Percentiles rank a stretch among this genome's conserved stretches.
These are phyloP conservation scores for Nyctanthes arbortristis DNA, from an alignment of 257 asterid species.

Conservation along the genomic window DNA sequence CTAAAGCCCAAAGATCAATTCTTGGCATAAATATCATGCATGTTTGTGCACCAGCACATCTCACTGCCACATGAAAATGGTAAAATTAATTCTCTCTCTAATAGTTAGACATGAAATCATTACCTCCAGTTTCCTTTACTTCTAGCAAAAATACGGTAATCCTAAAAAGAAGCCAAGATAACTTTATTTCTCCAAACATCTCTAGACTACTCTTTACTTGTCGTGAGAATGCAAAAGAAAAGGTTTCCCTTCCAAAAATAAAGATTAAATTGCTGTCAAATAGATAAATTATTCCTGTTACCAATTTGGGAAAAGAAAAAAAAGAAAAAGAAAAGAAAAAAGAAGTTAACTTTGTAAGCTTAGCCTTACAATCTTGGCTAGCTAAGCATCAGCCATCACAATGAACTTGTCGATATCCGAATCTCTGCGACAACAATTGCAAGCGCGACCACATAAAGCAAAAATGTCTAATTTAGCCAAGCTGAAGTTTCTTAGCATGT, in stretches of 20 bases:
- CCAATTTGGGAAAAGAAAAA: too few relatives aligned
- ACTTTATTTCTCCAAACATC: not conserved
- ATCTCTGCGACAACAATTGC: not conserved
- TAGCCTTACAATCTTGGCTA: not conserved
- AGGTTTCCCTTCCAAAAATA: not conserved
- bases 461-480: not conserved
- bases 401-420: not conserved
- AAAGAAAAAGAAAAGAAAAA: not conserved
- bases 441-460: not conserved
- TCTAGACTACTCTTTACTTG: not conserved
- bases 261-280: not conserved
- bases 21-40: slow-evolving; percentile 88
- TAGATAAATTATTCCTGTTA: not conserved
- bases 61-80: slow-evolving; percentile 68
- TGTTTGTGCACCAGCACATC: slow-evolving; percentile 57
- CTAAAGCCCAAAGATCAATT: slow-evolving; percentile 93
- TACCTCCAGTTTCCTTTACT: not conserved
- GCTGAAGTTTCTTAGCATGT: not conserved
- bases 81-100: slow-evolving; percentile 25
- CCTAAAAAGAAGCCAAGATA: not conserved
- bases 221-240: not conserved
- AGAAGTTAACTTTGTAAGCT: not conserved
- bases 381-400: not conserved
- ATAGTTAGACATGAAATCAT: not conserved
- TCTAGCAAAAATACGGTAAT: not conserved